Evolutionary conservation across 257 asterid genomes (phyloP), one percentile per base, ranked within the genome.

Genomic region (Knoxia roxburghii): DNA sequence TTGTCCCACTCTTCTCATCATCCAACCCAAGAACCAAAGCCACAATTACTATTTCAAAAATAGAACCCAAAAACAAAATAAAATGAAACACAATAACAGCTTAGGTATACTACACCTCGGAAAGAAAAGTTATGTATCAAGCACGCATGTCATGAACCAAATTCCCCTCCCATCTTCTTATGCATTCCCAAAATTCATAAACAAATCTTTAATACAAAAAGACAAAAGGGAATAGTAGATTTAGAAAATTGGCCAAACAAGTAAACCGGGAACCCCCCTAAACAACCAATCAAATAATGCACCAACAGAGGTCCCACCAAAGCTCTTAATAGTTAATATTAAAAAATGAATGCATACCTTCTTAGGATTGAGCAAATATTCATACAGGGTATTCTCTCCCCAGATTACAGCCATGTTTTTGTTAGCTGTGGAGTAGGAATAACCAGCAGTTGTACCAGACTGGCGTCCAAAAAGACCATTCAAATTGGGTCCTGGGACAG

Each of bases 401-500:
- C 98, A 92, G 8, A 0, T 67, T 49, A 92, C 98, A 68, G 97
- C 97, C 98, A 73, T 89, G 72, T 67, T 86, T 86, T 89, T 91
- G 87, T 89, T 91, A 43, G 97, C 97, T 66, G 95, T 80, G 37
- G 97, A 89, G 82, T 89, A 91, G 11, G 98, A 91, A 75, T 89
- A 91, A 21, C 98, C 98, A 14, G 96, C 75, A 63, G 96, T 85
- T n/a, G 96, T 89, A 24, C 98, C 98, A 46, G 96, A 89, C 65
- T 87, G 98, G 74, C 96, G 85, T 58, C 96, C 98, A 60, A 91
- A 91, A 29, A 91, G 95, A 21, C 98, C 98, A 68, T 81, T 89
- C 96, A 91, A 80, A 70, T 91, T 91, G 48, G 98, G 98, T 23
- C 98, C 98, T 91, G 73, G 6, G 76, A 24, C 53, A 68, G n/a